Conservation (phyloP, 257 asterid species). For the Henckelia pumila region DNA sequence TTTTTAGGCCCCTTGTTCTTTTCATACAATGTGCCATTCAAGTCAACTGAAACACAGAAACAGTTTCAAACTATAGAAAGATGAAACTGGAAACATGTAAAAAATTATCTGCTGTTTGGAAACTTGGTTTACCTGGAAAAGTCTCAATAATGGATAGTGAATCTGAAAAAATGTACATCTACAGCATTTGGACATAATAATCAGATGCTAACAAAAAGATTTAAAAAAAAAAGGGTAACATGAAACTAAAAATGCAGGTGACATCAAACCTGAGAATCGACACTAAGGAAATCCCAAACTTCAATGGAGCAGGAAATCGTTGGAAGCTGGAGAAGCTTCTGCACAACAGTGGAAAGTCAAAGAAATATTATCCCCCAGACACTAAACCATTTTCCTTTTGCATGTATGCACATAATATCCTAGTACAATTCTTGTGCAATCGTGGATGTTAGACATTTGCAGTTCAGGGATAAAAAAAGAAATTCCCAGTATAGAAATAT, state of each 20-base stretch:
- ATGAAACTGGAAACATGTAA: slow-evolving; percentile 11
- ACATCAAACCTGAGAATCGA: slow-evolving; percentile 88
- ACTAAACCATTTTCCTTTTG: slow-evolving; percentile 10
- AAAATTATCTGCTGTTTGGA: slow-evolving; percentile 23
- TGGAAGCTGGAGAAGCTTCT: slow-evolving; percentile 91
- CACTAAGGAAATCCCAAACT: slow-evolving; percentile 99
- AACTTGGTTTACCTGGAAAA: slow-evolving; percentile 58
- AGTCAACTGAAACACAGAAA: slow-evolving; percentile 46
- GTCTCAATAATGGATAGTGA: slow-evolving; percentile 84
- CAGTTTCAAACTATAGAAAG: slow-evolving; percentile 24
- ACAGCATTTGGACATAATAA: slow-evolving; percentile 34
- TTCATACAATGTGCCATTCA: slow-evolving; percentile 40
- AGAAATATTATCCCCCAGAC: slow-evolving; percentile 12
- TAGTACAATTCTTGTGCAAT: slow-evolving; percentile 10
- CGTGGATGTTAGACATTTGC: background rate
- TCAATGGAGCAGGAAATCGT: slow-evolving; percentile 84
- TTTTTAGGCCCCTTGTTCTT: slow-evolving; percentile 34
- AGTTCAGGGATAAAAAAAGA: background rate
- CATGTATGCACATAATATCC: slow-evolving; percentile 2
- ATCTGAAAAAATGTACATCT: slow-evolving; percentile 85
- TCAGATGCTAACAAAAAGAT: slow-evolving; percentile 16
- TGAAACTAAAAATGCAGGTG: slow-evolving; percentile 25
- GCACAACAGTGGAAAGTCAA: slow-evolving; percentile 31
- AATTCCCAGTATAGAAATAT: no score
- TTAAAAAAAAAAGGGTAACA: slow-evolving; percentile 13